A percentile compares a stretch with the other conserved stretches of the same genome.
phyloP scores from a whole-genome alignment of 176 grass and related monocot species.

The bread wheat (Triticum aestivum) region DNA sequence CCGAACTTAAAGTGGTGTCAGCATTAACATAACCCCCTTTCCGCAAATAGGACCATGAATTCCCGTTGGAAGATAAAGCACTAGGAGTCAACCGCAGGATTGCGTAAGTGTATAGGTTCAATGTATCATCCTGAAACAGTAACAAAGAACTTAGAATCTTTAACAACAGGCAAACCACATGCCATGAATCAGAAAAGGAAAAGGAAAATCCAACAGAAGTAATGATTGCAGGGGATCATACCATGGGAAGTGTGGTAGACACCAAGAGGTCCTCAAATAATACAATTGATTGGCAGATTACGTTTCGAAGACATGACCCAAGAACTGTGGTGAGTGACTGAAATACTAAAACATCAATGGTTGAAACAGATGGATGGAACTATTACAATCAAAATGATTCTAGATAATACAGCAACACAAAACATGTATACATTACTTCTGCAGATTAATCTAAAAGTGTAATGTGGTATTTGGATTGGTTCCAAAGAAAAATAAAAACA shows the following conservation, averaged over 20 bases:
- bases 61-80: constrained; percentile 73
- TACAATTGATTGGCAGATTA: constrained; percentile 68
- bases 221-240: constrained; percentile 38
- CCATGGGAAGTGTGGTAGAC: constrained; percentile 76
- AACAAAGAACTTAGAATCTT: constrained; percentile 1
- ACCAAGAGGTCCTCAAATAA: constrained; percentile 96
- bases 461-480: constrained; percentile 4
- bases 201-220: constrained; percentile 23
- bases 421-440: background rate
- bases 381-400: constrained; percentile 18
- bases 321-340: constrained; percentile 84
- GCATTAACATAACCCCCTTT: constrained; percentile 67
- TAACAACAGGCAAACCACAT: constrained; percentile 20
- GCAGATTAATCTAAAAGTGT: background rate
- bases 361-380: constrained; percentile 30
- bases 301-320: constrained; percentile 65
- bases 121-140: constrained; percentile 75
- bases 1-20: constrained; percentile 44
- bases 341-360: constrained; percentile 56
- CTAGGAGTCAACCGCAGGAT: constrained; percentile 82
- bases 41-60: constrained; percentile 92
- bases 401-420: constrained; percentile 6
- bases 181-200: constrained; percentile 11
- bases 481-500: background rate
- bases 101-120: constrained; percentile 77